phyloP scores from a whole-genome alignment of 1,284 basidiomycete species.

The Ustilago curta region DNA sequence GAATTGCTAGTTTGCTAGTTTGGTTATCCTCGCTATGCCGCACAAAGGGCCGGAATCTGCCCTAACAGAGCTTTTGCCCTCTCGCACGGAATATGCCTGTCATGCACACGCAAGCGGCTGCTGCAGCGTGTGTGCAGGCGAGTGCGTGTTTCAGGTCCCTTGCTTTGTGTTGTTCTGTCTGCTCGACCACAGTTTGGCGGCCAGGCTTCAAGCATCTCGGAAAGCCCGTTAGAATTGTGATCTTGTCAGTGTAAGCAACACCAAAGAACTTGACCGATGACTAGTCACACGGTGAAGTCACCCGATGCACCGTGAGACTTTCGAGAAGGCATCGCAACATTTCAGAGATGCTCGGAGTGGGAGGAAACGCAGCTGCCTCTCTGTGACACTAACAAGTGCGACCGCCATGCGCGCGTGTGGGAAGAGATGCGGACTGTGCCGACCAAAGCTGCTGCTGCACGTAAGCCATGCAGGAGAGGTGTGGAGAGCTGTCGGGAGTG shows the following conservation, averaged over 20 bases:
- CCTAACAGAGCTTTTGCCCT: too few relatives aligned
- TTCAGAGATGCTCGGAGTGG: too few relatives aligned
- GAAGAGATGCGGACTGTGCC: neutral
- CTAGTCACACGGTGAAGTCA: neutral
- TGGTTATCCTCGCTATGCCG: too few relatives aligned
- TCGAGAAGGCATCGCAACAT: too few relatives aligned
- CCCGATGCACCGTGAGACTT: neutral
- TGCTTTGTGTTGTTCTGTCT: constrained; percentile 23
- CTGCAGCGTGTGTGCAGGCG: too few relatives aligned
- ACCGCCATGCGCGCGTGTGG: constrained; percentile 7
- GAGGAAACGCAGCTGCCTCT: too few relatives aligned
- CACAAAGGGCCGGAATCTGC: too few relatives aligned
- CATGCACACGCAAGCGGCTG: too few relatives aligned
- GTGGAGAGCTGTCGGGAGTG: neutral
- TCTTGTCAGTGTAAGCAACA: neutral
- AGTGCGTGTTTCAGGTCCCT: constrained; percentile 35
- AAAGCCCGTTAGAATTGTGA: neutral
- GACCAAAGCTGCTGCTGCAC: constrained; percentile 7
- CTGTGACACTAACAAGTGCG: too few relatives aligned
- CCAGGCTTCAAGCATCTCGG: constrained; percentile 3
- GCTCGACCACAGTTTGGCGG: constrained; percentile 5
- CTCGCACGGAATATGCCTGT: too few relatives aligned
- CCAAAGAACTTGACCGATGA: neutral
- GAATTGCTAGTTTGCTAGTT: too few relatives aligned
- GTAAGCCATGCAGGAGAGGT: constrained; percentile 19